These are phyloP conservation scores for Skeletonema menzelii DNA, from an alignment of 108 stramenopile genomes.

Conservation along the genomic window DNA sequence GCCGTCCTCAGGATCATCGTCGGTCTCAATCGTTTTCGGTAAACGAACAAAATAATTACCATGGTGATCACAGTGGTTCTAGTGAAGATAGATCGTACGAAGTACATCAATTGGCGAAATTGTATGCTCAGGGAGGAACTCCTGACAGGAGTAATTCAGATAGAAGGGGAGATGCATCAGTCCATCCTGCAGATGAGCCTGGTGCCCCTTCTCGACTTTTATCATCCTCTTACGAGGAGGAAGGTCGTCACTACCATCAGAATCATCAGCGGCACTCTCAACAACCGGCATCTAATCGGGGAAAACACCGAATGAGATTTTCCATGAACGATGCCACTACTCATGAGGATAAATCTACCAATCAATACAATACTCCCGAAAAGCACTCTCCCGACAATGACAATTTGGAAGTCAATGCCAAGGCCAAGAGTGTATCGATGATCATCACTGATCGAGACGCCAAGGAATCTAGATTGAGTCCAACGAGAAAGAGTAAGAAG, in stretches of 20 bases:
- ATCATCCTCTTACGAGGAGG: neutral
- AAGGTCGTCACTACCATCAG: neutral
- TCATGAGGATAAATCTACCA: neutral
- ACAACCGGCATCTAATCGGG: neutral
- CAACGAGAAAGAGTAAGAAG: neutral
- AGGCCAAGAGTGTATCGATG: neutral
- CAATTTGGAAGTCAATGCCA: neutral
- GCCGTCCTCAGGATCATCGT: neutral
- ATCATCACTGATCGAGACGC: neutral
- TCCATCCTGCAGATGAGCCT: neutral
- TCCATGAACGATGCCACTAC: neutral
- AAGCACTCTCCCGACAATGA: neutral
- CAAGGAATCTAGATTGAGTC: neutral
- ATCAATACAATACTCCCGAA: neutral
- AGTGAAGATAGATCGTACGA: neutral
- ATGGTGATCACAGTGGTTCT: neutral
- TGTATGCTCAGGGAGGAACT: neutral
- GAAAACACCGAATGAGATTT: neutral
- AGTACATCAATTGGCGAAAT: neutral
- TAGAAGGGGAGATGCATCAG: neutral
- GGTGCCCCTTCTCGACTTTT: neutral
- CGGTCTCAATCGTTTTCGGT: constrained; percentile 2
- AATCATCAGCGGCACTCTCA: neutral
- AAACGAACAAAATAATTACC: neutral
- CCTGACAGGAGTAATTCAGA: neutral